phyloP scores from a whole-genome alignment of 257 asterid species.

The Solanum verrucosum region DNA sequence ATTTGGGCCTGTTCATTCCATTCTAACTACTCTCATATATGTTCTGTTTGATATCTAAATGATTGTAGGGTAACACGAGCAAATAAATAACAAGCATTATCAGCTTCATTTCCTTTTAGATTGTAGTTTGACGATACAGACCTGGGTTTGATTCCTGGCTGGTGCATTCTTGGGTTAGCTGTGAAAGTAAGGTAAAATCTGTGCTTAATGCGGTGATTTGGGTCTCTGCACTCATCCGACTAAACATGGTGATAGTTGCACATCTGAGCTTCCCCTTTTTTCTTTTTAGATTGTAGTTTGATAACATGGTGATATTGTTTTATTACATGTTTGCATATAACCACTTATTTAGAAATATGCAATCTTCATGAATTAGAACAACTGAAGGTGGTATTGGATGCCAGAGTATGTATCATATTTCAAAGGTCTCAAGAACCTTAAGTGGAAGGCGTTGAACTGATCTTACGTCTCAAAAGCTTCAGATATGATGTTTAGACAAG shows the following conservation, averaged over 20 bases:
- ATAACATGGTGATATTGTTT: not conserved
- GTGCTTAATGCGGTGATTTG: not conserved
- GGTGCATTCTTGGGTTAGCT: constrained; percentile 30
- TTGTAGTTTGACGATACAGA: constrained; percentile 41
- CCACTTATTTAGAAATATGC: not conserved
- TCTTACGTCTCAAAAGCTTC: not conserved
- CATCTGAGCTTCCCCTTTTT: too few relatives aligned
- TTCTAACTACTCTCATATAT: not conserved
- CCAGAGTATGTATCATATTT: not conserved
- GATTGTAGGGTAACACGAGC: not conserved
- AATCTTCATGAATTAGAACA: not conserved
- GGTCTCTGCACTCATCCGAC: not conserved
- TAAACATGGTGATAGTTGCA: not conserved
- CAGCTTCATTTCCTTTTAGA: too few relatives aligned
- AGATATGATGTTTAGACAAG: not conserved
- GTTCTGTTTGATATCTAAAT: not conserved
- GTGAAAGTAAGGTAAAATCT: not conserved
- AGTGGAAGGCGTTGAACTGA: not conserved
- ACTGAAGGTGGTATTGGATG: not conserved
- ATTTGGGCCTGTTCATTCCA: too few relatives aligned
- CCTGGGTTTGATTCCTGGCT: constrained; percentile 71
- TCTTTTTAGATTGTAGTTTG: too few relatives aligned
- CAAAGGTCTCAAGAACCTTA: not conserved
- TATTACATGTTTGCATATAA: not conserved
- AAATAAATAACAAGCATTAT: not conserved